Evolutionary conservation across 805 yeast genomes (phyloP).

Genomic region (Teunomyces panamensis): DNA sequence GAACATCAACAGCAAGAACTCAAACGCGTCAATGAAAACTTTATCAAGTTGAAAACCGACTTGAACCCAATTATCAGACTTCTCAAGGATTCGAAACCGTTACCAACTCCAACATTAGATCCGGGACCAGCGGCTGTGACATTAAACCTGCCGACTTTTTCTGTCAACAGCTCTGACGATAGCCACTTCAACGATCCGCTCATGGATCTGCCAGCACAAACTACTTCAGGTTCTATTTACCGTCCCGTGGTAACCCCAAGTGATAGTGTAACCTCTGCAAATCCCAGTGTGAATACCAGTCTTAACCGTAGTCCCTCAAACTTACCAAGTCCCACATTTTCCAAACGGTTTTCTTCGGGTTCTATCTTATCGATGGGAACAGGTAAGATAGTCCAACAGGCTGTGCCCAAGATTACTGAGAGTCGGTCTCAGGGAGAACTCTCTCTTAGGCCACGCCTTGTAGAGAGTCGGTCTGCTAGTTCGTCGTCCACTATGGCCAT

Average conservation of each 20-base stretch:
- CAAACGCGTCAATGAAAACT: conserved; percentile 49
- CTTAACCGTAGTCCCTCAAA: conserved; percentile 5
- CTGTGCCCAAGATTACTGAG: conserved; percentile 16
- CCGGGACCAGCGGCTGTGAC: conserved; percentile 28
- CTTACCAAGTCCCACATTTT: conserved; percentile 16
- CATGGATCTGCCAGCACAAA: conserved; percentile 10
- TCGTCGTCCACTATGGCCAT: background rate
- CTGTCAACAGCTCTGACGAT: conserved; percentile 16
- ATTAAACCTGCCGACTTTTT: conserved; percentile 29
- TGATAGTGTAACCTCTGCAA: conserved; percentile 3
- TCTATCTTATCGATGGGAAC: conserved; percentile 40
- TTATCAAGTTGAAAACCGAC: conserved; percentile 58
- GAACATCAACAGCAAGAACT: conserved; percentile 23
- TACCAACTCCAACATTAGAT: conserved; percentile 60
- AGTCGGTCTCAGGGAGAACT: conserved; percentile 12
- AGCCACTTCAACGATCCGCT: conserved; percentile 9
- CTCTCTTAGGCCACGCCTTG: conserved; percentile 10
- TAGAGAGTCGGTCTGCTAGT: background rate
- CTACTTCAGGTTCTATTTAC: conserved; percentile 15
- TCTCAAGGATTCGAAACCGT: conserved; percentile 62
- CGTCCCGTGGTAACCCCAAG: conserved; percentile 4
- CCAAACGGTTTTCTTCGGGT: conserved; percentile 37
- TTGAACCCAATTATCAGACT: conserved; percentile 60
- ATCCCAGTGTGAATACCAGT: background rate
- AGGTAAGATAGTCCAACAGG: conserved; percentile 35